Evolutionary conservation across 148 eudicot genomes (phyloP).

Genomic region (Fagopyrum homotropicum): DNA sequence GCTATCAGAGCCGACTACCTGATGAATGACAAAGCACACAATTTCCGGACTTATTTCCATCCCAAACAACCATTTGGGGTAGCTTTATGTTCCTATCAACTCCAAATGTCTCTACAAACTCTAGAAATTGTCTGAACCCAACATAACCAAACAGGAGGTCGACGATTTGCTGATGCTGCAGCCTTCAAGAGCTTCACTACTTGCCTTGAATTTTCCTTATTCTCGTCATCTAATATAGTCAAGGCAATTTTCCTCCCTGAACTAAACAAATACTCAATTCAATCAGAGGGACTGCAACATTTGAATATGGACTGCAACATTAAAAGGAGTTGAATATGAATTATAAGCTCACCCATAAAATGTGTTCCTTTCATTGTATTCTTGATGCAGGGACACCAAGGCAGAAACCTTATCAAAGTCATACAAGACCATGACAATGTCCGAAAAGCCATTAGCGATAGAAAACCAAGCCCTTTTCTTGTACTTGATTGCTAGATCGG

Average conservation of each 20-base stretch:
- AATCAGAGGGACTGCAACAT: neutral
- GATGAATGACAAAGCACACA: neutral
- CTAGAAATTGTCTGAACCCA: slow-evolving; percentile 66
- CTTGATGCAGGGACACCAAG: slow-evolving; percentile 66
- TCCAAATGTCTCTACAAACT: slow-evolving; percentile 74
- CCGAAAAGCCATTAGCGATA: slow-evolving; percentile 84
- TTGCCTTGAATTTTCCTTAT: slow-evolving; percentile 49
- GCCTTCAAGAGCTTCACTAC: slow-evolving; percentile 62
- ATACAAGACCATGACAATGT: slow-evolving; percentile 57
- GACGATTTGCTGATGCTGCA: slow-evolving; percentile 91
- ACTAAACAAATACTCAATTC: neutral
- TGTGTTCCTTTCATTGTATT: slow-evolving; percentile 54
- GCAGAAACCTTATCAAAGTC: slow-evolving; percentile 96
- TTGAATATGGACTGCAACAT: neutral
- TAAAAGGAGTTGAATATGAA: neutral
- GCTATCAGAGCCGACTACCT: slow-evolving; percentile 83
- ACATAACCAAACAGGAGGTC: slow-evolving; percentile 79
- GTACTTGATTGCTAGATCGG: slow-evolving; percentile 59
- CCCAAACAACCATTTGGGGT: slow-evolving; percentile 96
- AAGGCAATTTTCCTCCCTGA: slow-evolving; percentile 64
- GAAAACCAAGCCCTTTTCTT: slow-evolving; percentile 97
- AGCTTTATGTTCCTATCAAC: slow-evolving; percentile 44
- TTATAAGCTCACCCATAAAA: slow-evolving; percentile 68
- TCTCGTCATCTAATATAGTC: slow-evolving; percentile 65
- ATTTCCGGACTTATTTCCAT: slow-evolving; percentile 47